phyloP scores from a whole-genome alignment of 1,139 yeast species.

The Blastobotrys elegans region DNA sequence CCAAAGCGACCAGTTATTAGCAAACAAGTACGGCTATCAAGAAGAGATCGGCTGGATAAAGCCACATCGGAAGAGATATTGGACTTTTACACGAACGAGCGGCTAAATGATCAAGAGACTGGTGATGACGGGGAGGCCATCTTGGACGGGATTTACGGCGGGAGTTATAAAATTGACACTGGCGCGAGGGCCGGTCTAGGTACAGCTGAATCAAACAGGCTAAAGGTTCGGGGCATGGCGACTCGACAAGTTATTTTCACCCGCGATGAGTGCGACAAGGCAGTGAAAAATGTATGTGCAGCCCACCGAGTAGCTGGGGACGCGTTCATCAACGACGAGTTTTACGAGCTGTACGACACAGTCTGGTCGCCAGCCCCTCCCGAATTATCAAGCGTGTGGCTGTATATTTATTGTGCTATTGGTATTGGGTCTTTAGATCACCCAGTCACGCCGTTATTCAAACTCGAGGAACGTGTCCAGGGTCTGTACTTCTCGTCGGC shows the following conservation, averaged over 20 bases:
- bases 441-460: slow-evolving; percentile 11
- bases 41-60: background rate
- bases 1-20: background rate
- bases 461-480: slow-evolving; percentile 9
- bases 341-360: slow-evolving; percentile 8
- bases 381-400: slow-evolving; percentile 11
- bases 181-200: background rate
- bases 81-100: slow-evolving; percentile 1
- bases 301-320: slow-evolving; percentile 14
- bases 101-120: background rate
- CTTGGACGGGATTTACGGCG: slow-evolving; percentile 15
- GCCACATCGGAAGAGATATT: background rate
- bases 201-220: background rate
- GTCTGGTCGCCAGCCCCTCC: slow-evolving; percentile 11
- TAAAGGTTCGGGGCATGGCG: slow-evolving; percentile 5
- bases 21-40: background rate
- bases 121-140: slow-evolving; percentile 16
- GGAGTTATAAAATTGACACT: slow-evolving; percentile 8
- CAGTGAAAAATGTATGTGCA: background rate
- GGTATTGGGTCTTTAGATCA: slow-evolving; percentile 16
- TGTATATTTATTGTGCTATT: slow-evolving; percentile 14
- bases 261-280: slow-evolving; percentile 14
- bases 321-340: slow-evolving; percentile 11
- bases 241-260: background rate
- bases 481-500: slow-evolving; percentile 16